Conservation (phyloP, 2,329 filamentous ascomycete genomes). For the Monilinia polystroma region DNA sequence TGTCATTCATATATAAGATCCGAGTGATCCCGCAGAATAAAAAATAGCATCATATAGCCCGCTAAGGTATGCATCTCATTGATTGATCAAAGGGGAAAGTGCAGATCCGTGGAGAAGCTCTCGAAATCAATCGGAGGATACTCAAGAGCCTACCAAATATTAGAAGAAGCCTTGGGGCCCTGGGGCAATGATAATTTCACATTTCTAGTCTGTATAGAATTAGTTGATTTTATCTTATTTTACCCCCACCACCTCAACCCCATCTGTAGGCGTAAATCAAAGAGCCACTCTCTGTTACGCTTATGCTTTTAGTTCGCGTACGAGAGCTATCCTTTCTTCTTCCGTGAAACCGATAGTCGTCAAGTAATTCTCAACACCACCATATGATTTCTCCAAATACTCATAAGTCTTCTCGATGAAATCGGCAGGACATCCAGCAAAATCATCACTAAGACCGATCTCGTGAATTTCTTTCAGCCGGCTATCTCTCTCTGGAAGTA, state of each 20-base stretch:
- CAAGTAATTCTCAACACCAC: conserved; percentile 66
- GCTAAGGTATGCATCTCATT: neutral
- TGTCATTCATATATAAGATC: no score
- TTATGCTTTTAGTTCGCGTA: conserved; percentile 5
- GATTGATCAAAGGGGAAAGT: neutral
- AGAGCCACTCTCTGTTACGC: neutral
- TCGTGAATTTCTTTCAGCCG: conserved; percentile 66
- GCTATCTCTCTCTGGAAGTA: conserved; percentile 60
- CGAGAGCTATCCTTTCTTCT: conserved; percentile 33
- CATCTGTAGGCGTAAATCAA: neutral
- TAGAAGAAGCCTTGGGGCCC: neutral
- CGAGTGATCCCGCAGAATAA: no score
- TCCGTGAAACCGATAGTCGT: conserved; percentile 57
- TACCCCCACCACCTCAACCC: neutral
- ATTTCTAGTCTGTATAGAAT: neutral
- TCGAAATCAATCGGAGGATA: neutral
- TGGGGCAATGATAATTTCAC: neutral
- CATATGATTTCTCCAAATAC: conserved; percentile 62
- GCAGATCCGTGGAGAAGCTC: neutral
- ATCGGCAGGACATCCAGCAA: conserved; percentile 62
- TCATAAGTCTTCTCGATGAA: conserved; percentile 60
- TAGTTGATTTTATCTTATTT: neutral
- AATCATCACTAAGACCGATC: conserved; percentile 72
- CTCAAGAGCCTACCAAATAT: neutral
- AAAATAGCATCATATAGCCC: no score